phyloP scores from a whole-genome alignment of 2,329 filamentous ascomycete genomes.

The Phoma sp. region DNA sequence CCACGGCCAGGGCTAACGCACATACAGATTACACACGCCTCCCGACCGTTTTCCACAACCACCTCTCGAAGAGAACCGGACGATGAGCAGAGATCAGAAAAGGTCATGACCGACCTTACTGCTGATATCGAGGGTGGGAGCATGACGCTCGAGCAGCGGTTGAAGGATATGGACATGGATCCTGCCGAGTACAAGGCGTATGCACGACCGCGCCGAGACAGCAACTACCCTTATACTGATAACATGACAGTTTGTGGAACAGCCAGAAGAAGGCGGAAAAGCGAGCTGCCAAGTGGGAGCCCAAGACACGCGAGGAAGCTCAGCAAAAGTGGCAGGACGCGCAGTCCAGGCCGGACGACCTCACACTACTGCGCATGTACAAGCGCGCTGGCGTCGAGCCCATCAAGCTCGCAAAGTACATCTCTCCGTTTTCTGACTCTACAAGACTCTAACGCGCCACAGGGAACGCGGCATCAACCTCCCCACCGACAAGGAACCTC shows the following conservation, averaged over 20 bases:
- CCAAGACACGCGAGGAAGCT: constrained; percentile 40
- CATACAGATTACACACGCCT: constrained; percentile 33
- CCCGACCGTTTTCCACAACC: constrained; percentile 31
- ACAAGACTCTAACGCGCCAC: constrained; percentile 1
- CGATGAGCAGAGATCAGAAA: constrained; percentile 19
- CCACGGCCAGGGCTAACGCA: constrained; percentile 23
- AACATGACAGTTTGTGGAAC: constrained; percentile 28
- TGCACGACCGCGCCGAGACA: neutral
- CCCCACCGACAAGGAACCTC: constrained; percentile 37
- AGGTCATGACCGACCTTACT: constrained; percentile 23
- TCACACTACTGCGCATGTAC: constrained; percentile 39
- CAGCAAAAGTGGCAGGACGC: constrained; percentile 37
- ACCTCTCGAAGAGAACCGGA: constrained; percentile 33
- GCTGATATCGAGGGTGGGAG: constrained; percentile 29
- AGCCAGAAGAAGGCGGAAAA: constrained; percentile 33
- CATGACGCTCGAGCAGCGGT: constrained; percentile 34
- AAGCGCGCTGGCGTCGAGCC: constrained; percentile 43
- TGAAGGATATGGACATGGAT: constrained; percentile 38
- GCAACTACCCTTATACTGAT: constrained; percentile 19
- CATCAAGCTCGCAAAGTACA: constrained; percentile 45
- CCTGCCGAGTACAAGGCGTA: constrained; percentile 40
- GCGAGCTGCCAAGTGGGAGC: constrained; percentile 29
- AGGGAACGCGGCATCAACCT: constrained; percentile 43
- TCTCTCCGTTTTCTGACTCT: neutral
- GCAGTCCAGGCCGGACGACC: constrained; percentile 40